phyloP scores from a whole-genome alignment of 139 green algal species.

The Diplosphaera chodatii region DNA sequence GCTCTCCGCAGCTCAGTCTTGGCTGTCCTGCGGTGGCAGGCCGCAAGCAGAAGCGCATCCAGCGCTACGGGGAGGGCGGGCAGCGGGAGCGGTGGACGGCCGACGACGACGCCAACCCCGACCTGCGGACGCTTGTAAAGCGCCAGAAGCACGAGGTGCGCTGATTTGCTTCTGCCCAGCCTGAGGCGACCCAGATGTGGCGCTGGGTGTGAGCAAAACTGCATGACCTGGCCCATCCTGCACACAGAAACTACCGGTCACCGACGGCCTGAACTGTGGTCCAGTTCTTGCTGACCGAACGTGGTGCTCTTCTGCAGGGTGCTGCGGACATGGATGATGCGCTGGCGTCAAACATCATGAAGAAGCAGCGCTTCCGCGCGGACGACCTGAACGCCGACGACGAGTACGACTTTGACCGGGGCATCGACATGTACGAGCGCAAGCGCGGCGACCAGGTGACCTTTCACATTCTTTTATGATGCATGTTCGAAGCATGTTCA shows the following conservation, averaged over 20 bases:
- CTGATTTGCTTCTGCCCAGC: too few relatives aligned
- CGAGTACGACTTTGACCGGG: conserved; percentile 92
- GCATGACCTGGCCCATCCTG: too few relatives aligned
- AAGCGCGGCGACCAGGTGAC: conserved; percentile 14
- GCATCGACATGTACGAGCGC: conserved; percentile 69
- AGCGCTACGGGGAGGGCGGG: conserved; percentile 64
- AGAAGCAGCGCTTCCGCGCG: conserved; percentile 36
- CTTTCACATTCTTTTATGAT: too few relatives aligned
- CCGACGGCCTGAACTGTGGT: too few relatives aligned
- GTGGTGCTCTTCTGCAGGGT: conserved; percentile 8
- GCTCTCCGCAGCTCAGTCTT: too few relatives aligned
- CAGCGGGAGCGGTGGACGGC: conserved; percentile 69
- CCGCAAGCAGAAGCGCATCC: conserved; percentile 34
- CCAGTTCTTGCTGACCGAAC: background rate
- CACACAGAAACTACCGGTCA: too few relatives aligned
- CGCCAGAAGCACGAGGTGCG: conserved; percentile 36
- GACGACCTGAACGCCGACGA: conserved; percentile 72
- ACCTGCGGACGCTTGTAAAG: conserved; percentile 72
- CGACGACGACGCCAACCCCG: conserved; percentile 69
- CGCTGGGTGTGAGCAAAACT: too few relatives aligned
- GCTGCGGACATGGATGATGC: conserved; percentile 61
- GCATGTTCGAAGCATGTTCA: too few relatives aligned
- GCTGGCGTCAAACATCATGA: conserved; percentile 69
- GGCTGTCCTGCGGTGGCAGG: too few relatives aligned
- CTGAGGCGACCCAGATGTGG: too few relatives aligned